Conservation (phyloP, 371 early-diverging fungal genomes). For the Saksenaea oblongispora region DNA sequence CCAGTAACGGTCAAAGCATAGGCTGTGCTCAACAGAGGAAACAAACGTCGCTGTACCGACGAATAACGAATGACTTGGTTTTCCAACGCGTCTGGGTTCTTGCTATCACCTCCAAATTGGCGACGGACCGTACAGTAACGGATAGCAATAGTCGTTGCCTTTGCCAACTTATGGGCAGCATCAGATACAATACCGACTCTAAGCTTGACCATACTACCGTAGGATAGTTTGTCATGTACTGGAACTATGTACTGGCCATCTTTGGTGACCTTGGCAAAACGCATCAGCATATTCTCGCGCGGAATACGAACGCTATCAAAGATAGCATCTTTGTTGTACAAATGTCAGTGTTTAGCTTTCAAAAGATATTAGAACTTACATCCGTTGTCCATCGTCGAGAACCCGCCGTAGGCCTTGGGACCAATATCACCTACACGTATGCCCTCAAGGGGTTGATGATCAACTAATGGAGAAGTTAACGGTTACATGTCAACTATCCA, state of each 20-base stretch:
- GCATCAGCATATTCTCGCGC: constrained; percentile 79
- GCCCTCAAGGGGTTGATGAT: constrained; percentile 72
- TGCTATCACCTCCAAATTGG: constrained; percentile 51
- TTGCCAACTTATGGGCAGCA: constrained; percentile 51
- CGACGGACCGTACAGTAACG: constrained; percentile 77
- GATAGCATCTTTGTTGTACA: constrained; percentile 52
- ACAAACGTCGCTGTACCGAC: constrained; percentile 71
- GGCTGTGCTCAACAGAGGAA: constrained; percentile 69
- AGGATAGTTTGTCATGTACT: constrained; percentile 64
- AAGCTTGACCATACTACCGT: constrained; percentile 77
- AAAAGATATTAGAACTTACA: constrained; percentile 44
- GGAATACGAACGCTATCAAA: constrained; percentile 77
- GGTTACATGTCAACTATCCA: too few species aligned
- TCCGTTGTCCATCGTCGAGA: constrained; percentile 80
- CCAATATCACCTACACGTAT: constrained; percentile 90
- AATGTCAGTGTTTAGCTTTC: not conserved
- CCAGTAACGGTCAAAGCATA: constrained; percentile 70
- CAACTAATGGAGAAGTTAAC: constrained; percentile 31
- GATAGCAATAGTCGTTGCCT: constrained; percentile 69
- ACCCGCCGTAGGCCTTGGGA: constrained; percentile 74
- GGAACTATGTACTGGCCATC: constrained; percentile 64
- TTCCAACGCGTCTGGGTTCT: constrained; percentile 35
- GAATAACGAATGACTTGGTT: constrained; percentile 76
- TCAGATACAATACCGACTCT: constrained; percentile 68
- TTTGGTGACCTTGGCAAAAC: constrained; percentile 68